Evolutionary conservation across 805 yeast genomes (phyloP).

Genomic region (Hemisphaericaspora nanyangensis): DNA sequence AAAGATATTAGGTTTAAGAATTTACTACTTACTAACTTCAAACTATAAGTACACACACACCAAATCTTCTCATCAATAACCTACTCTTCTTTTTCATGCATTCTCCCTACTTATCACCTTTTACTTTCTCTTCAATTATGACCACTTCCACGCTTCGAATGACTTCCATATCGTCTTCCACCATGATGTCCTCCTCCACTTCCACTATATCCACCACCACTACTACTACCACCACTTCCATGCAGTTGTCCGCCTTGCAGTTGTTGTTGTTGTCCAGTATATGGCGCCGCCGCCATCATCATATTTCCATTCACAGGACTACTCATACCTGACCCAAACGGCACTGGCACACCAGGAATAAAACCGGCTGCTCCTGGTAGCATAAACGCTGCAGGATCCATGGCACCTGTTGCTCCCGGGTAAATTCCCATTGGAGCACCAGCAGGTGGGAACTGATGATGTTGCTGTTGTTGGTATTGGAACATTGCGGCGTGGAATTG

Average conservation of each 20-base stretch:
- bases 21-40: too few relatives aligned
- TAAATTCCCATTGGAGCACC: constrained; percentile 33
- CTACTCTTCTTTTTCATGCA: too few relatives aligned
- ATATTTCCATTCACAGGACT: constrained; percentile 28
- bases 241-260: constrained; percentile 13
- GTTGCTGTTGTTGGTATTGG: constrained; percentile 29
- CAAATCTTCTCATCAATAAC: too few relatives aligned
- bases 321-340: constrained; percentile 6
- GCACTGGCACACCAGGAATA: constrained; percentile 12
- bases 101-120: too few relatives aligned
- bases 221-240: constrained; percentile 6
- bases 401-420: constrained; percentile 25
- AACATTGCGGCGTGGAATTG: constrained; percentile 35
- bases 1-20: too few relatives aligned
- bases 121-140: constrained; percentile 8
- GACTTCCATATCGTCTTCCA: constrained; percentile 13
- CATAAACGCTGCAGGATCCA: constrained; percentile 32
- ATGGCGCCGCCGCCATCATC: constrained; percentile 13
- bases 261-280: constrained; percentile 6
- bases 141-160: constrained; percentile 10
- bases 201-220: neutral
- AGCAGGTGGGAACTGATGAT: constrained; percentile 19
- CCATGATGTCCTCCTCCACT: constrained; percentile 10
- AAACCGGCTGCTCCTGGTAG: constrained; percentile 26
- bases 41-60: too few relatives aligned